Evolutionary conservation across 495 filamentous ascomycete genomes (phyloP).

Genomic region (Amorphotheca resinae): DNA sequence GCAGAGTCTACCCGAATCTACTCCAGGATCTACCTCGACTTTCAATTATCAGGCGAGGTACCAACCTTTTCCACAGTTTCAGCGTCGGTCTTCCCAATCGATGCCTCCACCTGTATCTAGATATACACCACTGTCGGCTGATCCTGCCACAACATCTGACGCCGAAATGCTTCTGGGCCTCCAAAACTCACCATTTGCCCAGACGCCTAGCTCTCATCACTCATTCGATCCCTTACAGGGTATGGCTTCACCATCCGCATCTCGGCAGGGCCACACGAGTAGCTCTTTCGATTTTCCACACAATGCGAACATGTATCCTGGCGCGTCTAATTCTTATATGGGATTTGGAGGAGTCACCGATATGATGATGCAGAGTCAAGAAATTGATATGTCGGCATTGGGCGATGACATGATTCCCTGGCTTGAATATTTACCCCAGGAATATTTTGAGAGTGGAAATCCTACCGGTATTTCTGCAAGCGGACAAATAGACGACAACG

Average conservation of each 20-base stretch:
- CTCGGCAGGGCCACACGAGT: constrained; percentile 23
- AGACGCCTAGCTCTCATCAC: constrained; percentile 8
- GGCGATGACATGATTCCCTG: constrained; percentile 50
- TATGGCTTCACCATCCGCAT: constrained; percentile 17
- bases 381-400: constrained; percentile 49
- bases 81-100: constrained; percentile 24
- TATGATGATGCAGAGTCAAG: constrained; percentile 60
- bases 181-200: constrained; percentile 16
- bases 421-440: constrained; percentile 55
- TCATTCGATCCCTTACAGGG: constrained; percentile 17
- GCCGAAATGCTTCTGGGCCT: constrained; percentile 24
- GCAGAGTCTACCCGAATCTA: constrained; percentile 32
- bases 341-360: constrained; percentile 28
- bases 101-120: constrained; percentile 18
- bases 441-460: constrained; percentile 31
- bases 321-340: constrained; percentile 26
- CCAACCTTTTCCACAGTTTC: constrained; percentile 23
- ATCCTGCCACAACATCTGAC: constrained; percentile 15
- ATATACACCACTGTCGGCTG: constrained; percentile 8
- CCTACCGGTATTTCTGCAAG: neutral
- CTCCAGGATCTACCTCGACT: constrained; percentile 25
- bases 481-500: neutral
- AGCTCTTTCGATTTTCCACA: constrained; percentile 23
- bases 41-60: constrained; percentile 34
- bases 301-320: constrained; percentile 14